These are phyloP conservation scores for Salvia rosmarinus DNA, from an alignment of 257 asterid species.

Conservation along the genomic window DNA sequence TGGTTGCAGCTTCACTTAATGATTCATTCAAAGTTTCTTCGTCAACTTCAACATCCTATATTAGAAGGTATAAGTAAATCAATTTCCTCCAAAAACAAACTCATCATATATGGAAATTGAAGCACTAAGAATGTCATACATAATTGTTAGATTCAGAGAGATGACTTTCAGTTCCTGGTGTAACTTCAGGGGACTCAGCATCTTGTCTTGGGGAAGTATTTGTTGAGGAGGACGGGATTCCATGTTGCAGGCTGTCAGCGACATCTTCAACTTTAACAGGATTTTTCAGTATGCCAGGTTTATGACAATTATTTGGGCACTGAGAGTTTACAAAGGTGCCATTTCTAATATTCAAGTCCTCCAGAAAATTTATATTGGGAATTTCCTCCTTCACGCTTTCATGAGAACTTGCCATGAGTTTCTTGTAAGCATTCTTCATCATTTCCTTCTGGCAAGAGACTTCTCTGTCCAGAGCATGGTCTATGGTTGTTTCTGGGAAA, in stretches of 20 bases:
- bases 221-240: constrained; percentile 36
- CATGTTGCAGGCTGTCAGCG: constrained; percentile 41
- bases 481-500: constrained; percentile 2
- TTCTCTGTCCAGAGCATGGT: constrained; percentile 12
- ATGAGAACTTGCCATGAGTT: constrained; percentile 5
- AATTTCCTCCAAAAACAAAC: background rate
- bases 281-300: constrained; percentile 30
- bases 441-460: constrained; percentile 13
- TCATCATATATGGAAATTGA: constrained; percentile 23
- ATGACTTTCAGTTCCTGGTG: constrained; percentile 50
- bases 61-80: constrained; percentile 23
- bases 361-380: constrained; percentile 23
- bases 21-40: constrained; percentile 45
- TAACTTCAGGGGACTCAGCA: constrained; percentile 47
- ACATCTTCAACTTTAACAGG: constrained; percentile 55
- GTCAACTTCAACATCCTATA: constrained; percentile 53
- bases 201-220: constrained; percentile 41
- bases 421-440: constrained; percentile 8
- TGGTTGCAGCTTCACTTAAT: constrained; percentile 56
- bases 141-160: constrained; percentile 48
- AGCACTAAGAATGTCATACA: constrained; percentile 41
- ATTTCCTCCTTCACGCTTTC: constrained; percentile 20
- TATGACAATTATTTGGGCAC: constrained; percentile 34
- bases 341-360: constrained; percentile 34
- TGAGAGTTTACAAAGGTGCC: constrained; percentile 33